Evolutionary conservation across 768 basidiomycete genomes (phyloP).

Genomic region (Lactarius sanguifluus): DNA sequence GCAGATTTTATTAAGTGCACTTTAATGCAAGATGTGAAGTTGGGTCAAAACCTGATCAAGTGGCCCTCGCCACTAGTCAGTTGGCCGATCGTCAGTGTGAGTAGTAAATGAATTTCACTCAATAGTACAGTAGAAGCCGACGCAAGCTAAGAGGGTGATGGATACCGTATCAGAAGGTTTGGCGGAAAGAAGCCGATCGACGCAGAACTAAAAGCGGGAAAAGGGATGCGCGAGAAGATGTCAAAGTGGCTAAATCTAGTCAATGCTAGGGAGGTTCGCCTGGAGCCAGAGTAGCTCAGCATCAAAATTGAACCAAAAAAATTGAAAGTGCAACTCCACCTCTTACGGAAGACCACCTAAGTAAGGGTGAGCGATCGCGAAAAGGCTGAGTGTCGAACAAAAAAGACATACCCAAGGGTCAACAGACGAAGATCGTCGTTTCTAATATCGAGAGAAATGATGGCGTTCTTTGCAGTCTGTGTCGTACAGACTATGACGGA

Average conservation of each 20-base stretch:
- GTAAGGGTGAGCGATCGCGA: constrained; percentile 15
- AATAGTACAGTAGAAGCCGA: constrained; percentile 60
- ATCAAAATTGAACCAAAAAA: constrained; percentile 9
- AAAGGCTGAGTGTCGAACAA: constrained; percentile 4
- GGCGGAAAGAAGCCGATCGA: constrained; percentile 35
- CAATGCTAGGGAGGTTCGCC: constrained; percentile 80
- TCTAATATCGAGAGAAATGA: constrained; percentile 74
- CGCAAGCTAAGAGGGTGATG: constrained; percentile 66
- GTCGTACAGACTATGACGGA: constrained; percentile 33
- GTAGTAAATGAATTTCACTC: constrained; percentile 47
- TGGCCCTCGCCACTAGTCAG: constrained; percentile 70
- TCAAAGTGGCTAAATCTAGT: constrained; percentile 21
- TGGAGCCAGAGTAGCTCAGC: constrained; percentile 35
- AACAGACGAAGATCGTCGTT: constrained; percentile 79
- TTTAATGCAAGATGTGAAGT: constrained; percentile 21
- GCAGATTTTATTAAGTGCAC: neutral
- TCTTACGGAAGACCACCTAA: constrained; percentile 78
- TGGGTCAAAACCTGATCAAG: constrained; percentile 52
- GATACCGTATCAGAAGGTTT: constrained; percentile 5
- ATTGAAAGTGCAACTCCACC: constrained; percentile 41
- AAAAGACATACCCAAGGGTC: constrained; percentile 64
- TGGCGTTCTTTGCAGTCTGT: constrained; percentile 48
- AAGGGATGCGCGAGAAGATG: constrained; percentile 7
- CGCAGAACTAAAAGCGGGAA: constrained; percentile 18
- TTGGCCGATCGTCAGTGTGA: constrained; percentile 58